Evolutionary conservation across 305 asterid species (phyloP), one percentile per base, ranked within the genome.

Genomic region (Fraxinus xanthoxyloides): DNA sequence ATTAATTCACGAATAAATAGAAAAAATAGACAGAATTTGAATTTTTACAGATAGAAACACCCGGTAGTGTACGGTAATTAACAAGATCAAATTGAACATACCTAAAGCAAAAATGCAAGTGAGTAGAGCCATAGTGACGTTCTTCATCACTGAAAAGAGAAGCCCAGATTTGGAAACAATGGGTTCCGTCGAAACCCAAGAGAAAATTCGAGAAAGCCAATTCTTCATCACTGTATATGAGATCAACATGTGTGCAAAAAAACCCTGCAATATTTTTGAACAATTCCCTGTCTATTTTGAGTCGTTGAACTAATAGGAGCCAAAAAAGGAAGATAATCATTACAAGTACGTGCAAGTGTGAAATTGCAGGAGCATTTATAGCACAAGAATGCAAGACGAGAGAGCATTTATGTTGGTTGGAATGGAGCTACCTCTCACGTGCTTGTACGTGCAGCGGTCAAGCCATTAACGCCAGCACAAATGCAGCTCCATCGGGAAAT

Each of bases 91-190:
- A 8, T 67, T 28, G 38, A 28, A 81, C 86, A 23, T 89, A 90
- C 98, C 95, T 34, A 93, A 35, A 80, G 95, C 94, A 43, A 92
- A 84, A 77, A 91, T 32, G 87, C 93, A 90, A 8, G 93, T 89
- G 30, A 89, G 86, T 2, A 92, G 83, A 78, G 90, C 92, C n/a
- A 87, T 88, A 56, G 88, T 74, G 70, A 82, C 76, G 61, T 83
- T 87, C 88, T 86, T 88, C 80, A 89, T 69, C 77, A 84, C 70
- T 35, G 78, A 61, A 82, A 84, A 40, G 80, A 92, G 21, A 30
- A 69, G 75, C 19, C 38, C 24, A 81, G 87, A 24, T 15, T 81
- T 84, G 7, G 90, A 85, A 4, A 13, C 13, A 3, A 30, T 28
- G 3, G 40, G 75, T 30, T 75, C 74, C 5, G 83, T 12, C 70